Evolutionary conservation across 768 basidiomycete genomes (phyloP).

Genomic region (Russula dissimulans): DNA sequence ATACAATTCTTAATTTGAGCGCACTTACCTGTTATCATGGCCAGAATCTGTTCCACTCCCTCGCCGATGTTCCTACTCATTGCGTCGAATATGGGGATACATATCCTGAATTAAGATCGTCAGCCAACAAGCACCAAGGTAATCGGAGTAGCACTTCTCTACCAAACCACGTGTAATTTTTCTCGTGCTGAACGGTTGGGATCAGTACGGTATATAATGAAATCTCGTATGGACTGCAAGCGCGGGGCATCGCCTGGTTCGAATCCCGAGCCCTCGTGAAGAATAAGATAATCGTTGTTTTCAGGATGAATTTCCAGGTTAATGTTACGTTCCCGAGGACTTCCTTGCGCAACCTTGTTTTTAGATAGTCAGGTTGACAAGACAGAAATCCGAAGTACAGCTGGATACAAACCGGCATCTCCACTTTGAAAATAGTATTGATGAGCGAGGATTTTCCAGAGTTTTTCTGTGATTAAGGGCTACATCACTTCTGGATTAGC

Average conservation of each 20-base stretch:
- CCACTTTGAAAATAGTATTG: background rate
- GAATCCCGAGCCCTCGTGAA: background rate
- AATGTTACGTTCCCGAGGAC: background rate
- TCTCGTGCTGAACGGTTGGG: background rate
- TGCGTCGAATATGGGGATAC: background rate
- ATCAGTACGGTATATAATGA: background rate
- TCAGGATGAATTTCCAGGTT: background rate
- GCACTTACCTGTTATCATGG: background rate
- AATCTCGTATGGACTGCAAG: background rate
- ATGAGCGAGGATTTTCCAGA: slow-evolving; percentile 8
- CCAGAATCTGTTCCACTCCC: background rate
- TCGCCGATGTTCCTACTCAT: background rate
- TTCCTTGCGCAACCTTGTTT: background rate
- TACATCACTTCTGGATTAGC: background rate
- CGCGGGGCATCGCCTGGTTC: background rate
- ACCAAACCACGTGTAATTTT: slow-evolving; percentile 6
- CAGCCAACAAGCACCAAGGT: no score
- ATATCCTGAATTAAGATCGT: background rate
- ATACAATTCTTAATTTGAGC: background rate
- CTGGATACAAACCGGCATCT: background rate
- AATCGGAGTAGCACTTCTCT: background rate
- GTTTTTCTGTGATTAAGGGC: background rate
- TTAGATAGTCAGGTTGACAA: background rate
- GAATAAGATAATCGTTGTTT: background rate
- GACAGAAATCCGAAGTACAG: background rate